Evolutionary conservation across 2,329 filamentous ascomycete genomes (phyloP), one percentile per base, ranked within the genome.

Genomic region (Penicillium crustosum): DNA sequence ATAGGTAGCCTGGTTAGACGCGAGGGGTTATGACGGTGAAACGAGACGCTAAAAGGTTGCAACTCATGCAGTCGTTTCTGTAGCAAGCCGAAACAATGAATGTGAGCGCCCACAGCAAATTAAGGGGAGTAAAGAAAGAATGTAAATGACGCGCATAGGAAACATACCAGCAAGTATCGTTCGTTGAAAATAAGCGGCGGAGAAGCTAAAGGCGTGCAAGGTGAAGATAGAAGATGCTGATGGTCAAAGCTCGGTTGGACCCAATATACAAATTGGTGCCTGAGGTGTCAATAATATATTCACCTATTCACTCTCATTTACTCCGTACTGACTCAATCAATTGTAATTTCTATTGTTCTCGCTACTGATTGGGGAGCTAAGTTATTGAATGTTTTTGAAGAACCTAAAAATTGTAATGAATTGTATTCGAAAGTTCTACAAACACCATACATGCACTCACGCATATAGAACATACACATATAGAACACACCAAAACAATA

Each of bases 11-110:
- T 59, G 64, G 51, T 66, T 64, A 64, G 56, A 67, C 61, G 55
- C 65, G 62, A 69, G 63, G 66, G 64, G 64, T 60, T 61, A 66
- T 63, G 60, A 66, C 45, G 61, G 58, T 67, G 57, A 61, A 67
- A 61, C 66, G 62, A 57, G 67, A 64, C 63, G 50, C 44, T 55
- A 62, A 63, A 56, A 70, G 61, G 60, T 66, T 64, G 69, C 67
- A 67, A 70, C 61, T 72, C 71, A 74, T 74, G 63, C 57, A 66
- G 63, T 64, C 55, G 66, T 62, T 55, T 57, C 65, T 65, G 53
- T 49, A 53, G 35, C 35, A 39, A 41, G 4, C 19, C 31, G 42
- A n/a, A 39, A 41, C 25, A 52, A 54, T 19, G 29, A 49, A 45
- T 47, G 55, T 62, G 33, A 67, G 62, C 39, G 45, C 62, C 61